Evolutionary conservation across 163 green algal genomes (phyloP).

Genomic region (Chlamydomonas reinhardtii): DNA sequence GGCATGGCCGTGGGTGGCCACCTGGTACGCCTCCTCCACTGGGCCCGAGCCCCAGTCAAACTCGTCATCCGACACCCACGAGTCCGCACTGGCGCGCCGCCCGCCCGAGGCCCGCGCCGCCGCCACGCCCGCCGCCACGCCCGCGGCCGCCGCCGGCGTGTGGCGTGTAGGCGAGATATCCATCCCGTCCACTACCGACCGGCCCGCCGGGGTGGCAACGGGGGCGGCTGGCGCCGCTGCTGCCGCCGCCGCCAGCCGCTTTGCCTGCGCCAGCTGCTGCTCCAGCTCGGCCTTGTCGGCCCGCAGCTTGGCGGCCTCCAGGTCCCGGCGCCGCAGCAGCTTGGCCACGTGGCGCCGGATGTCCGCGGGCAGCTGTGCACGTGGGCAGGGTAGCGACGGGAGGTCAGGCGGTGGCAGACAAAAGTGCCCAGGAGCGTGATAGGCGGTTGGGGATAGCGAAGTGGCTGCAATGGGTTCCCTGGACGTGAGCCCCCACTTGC

Average conservation of each 20-base stretch:
- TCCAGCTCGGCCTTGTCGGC: not conserved
- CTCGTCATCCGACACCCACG: not conserved
- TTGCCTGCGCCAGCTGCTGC: not conserved
- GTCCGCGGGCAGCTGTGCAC: slow-evolving; percentile 13
- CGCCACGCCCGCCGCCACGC: not conserved
- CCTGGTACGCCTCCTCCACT: not conserved
- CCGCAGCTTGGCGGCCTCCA: slow-evolving; percentile 15
- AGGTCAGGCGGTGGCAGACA: not conserved
- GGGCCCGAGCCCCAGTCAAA: slow-evolving; percentile 6
- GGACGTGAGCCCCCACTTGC: too few species aligned
- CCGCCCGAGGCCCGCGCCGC: not conserved
- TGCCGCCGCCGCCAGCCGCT: not conserved
- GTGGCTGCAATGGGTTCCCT: too few species aligned
- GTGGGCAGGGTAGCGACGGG: not conserved
- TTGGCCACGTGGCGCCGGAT: not conserved
- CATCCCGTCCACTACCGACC: not conserved
- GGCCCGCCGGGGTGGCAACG: not conserved
- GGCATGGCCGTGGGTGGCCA: not conserved
- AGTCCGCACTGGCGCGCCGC: not conserved
- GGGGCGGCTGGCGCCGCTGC: too few species aligned
- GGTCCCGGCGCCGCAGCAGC: not conserved
- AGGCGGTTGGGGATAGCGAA: too few species aligned
- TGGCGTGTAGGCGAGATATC: too few species aligned
- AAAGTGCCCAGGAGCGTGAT: too few species aligned
- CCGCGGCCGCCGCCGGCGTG: too few species aligned